These are phyloP conservation scores for Zymoseptoria pseudotritici DNA, from an alignment of 2,329 filamentous ascomycete genomes.

Conservation along the genomic window DNA sequence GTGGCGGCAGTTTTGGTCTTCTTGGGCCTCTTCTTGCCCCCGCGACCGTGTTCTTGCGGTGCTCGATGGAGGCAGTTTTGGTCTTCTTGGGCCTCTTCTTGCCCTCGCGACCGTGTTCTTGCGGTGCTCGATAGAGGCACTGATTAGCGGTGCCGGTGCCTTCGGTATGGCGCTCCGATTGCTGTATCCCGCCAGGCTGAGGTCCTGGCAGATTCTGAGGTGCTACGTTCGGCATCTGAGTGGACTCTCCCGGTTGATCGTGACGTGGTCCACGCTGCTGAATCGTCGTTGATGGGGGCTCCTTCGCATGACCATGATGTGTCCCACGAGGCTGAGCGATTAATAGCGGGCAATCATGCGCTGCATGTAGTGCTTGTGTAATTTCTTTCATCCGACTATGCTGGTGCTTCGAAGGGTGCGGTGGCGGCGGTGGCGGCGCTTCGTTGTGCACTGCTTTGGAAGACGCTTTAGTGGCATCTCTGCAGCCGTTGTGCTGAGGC, in stretches of 20 bases:
- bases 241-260: not conserved
- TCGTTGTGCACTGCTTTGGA: not conserved
- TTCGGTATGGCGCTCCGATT: conserved; percentile 7
- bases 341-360: not conserved
- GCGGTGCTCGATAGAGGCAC: too few relatives aligned
- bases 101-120: not conserved
- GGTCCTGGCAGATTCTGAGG: not conserved
- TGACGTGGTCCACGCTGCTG: not conserved
- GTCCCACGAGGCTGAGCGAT: not conserved
- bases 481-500: not conserved
- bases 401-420: not conserved
- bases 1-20: too few relatives aligned
- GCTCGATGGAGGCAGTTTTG: too few relatives aligned
- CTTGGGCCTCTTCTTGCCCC: not conserved
- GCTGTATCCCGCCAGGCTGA: not conserved
- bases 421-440: not conserved
- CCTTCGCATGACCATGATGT: not conserved
- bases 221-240: not conserved
- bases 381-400: not conserved
- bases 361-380: not conserved
- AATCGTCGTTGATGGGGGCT: not conserved
- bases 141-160: too few relatives aligned
- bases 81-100: not conserved
- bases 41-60: not conserved
- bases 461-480: not conserved